Conservation (phyloP, 73 alveolate species). For the Durusdinium trenchii region DNA sequence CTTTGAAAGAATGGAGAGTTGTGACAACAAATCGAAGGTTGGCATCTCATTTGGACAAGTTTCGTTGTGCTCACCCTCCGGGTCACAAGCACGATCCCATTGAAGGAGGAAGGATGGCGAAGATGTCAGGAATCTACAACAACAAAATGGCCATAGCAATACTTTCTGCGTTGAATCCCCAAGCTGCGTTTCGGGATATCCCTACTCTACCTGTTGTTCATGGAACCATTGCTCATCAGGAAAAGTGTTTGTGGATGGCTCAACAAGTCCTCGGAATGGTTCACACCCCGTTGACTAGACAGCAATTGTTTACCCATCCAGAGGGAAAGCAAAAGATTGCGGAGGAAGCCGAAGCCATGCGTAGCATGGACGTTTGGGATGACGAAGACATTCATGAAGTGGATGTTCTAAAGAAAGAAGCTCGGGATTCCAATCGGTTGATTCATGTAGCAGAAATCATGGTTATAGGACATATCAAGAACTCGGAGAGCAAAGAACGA, state of each 20-base stretch:
- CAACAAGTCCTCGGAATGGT: not conserved
- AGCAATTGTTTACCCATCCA: not conserved
- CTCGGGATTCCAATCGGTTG: not conserved
- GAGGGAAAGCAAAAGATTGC: not conserved
- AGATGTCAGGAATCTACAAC: not conserved
- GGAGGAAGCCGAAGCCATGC: not conserved
- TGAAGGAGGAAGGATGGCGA: not conserved
- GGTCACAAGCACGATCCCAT: not conserved
- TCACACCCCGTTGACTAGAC: not conserved
- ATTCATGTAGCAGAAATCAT: conserved; percentile 4
- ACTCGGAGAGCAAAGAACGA: not conserved
- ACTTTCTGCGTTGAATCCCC: not conserved
- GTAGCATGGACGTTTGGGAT: not conserved
- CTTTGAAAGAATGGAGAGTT: not conserved
- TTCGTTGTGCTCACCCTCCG: not conserved
- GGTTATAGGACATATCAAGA: not conserved
- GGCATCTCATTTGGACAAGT: not conserved
- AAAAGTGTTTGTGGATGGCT: not conserved
- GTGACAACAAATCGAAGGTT: not conserved
- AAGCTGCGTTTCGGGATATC: not conserved
- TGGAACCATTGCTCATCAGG: not conserved
- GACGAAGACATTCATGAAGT: not conserved
- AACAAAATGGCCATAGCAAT: not conserved
- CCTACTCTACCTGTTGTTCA: not conserved
- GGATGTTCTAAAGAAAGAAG: not conserved